Evolutionary conservation across 805 yeast genomes (phyloP).

Genomic region (Debaryomyces maramus): DNA sequence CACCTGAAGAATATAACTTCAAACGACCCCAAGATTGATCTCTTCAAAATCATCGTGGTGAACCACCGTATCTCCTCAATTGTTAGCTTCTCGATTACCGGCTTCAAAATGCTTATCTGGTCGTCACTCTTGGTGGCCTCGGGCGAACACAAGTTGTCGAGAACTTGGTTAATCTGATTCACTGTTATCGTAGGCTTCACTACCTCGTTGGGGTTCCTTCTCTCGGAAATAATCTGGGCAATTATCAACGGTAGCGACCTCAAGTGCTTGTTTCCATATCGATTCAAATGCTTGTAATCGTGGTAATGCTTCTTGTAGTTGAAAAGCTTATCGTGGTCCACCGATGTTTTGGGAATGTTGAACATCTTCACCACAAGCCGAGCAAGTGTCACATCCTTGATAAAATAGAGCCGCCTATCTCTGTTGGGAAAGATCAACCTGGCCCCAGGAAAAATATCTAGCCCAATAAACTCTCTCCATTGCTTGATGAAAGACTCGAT

Average conservation of each 20-base stretch:
- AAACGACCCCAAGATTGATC: conserved; percentile 57
- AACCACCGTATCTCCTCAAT: conserved; percentile 68
- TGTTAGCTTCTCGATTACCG: conserved; percentile 54
- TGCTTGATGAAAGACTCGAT: conserved; percentile 29
- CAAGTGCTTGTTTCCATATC: conserved; percentile 44
- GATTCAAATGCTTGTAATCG: conserved; percentile 27
- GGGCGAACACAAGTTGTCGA: conserved; percentile 26
- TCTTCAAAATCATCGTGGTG: conserved; percentile 62
- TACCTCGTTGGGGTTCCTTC: conserved; percentile 49
- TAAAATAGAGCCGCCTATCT: conserved; percentile 60
- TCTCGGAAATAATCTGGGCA: conserved; percentile 50
- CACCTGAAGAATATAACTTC: conserved; percentile 55
- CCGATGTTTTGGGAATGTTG: conserved; percentile 58
- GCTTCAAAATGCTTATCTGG: conserved; percentile 46
- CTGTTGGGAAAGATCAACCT: conserved; percentile 61
- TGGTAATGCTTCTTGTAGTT: conserved; percentile 40
- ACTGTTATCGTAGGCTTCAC: conserved; percentile 20
- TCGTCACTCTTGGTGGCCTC: conserved; percentile 26
- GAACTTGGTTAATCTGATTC: conserved; percentile 26
- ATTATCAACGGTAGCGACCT: conserved; percentile 47
- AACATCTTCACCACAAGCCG: conserved; percentile 47
- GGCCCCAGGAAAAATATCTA: conserved; percentile 64
- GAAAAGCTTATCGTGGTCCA: conserved; percentile 49
- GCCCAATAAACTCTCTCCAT: conserved; percentile 39
- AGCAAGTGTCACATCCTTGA: conserved; percentile 65